Evolutionary conservation across 2,329 filamentous ascomycete species (phyloP), one percentile per base, ranked within the genome.

Genomic region (Elsinoe arachidis): DNA sequence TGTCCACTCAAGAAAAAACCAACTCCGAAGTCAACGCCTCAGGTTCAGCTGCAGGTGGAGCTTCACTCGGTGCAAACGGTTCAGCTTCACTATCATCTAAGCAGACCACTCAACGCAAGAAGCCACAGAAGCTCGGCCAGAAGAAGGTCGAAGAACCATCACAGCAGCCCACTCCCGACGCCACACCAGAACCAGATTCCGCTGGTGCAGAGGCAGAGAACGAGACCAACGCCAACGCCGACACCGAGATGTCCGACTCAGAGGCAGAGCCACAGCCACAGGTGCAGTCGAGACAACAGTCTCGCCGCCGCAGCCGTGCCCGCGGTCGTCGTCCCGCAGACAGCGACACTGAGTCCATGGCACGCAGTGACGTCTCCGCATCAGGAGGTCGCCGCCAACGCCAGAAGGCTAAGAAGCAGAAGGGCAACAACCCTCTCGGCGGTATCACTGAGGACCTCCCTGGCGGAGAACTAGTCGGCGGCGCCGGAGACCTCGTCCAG

Each of bases 361-460:
- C 77, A 5, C 76, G 79, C 63, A 78, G 75, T 64, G 78, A 82
- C 61, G 75, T 79, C 58, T 80, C 78, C 58, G 71, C 73, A 30
- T 67, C 73, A 39, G 78, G 78, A 60, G 80, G 80, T 58, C 79
- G 80, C 60, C 78, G 79, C 62, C 80, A 81, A 65, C 73, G 79
- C 62, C 78, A 81, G 64, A 73, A 76, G 57, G 65, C 73, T 65
- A 74, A 78, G 69, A 77, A 78, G 68, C 73, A 77, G 61, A 68
- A 72, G 56, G 70, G 69, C 4, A 71, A 70, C 53, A 75, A 78
- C 9, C 77, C 77, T 1, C 75, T 83, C 2, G 79, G 76, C 57
- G 77, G 77, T 61, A 80, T 83, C 59, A 77, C 78, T 58, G 81
- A 84, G 65, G 69, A 74, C 53, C 65, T 76, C 1, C 76, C 75